Base-by-base conservation (phyloP, 2,329 filamentous ascomycete species). In the Onygenales sp. region DNA sequence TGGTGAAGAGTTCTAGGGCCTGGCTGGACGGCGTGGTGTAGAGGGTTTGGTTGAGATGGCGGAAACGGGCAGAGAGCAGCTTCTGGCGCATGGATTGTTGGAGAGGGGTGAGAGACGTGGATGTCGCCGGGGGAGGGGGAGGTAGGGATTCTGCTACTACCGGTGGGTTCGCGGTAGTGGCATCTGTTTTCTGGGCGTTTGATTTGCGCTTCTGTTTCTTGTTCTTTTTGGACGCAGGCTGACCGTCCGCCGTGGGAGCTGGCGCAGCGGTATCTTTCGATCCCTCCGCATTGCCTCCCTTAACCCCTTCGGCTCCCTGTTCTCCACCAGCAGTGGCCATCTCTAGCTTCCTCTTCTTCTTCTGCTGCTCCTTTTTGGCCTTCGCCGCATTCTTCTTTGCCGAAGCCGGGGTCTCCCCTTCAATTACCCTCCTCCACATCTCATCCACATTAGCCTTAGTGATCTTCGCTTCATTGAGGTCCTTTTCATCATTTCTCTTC, bases 41-140 rank as follows among this genome's bases (percentile, higher is more conserved):
- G 11, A 98, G 84, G 0, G 89, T 92, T 74, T 98, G 87, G 70
- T 98, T 98, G 57, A 98, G 83, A 71, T 97, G 90, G 58, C 93
- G 89, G 80, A 98, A 98, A 54, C 93, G 90, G 1, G 93, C 91
- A 8, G 91, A 94, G 57, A 95, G 80, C 58, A 98, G 84, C 76
- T 98, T 98, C 66, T 90, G 86, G 57, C 88, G 85, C 93, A 98
- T 98, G 3, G 88, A 84, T 52, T 86, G 83, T 76, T 98, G 93
- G 53, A 98, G 83, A 3, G 93, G 90, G 0, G 93, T 98, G 64
- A 98, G 82, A 61, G 87, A 88, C 17, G 75, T 66, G 13, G 71
- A 70, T 37, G 72, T 62, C 31, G 62, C 68, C 36, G 74, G 70
- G 40, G 75, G 70, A 6, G 71, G 69, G 4, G 52, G 43, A 27